Base-by-base conservation (phyloP, 2,329 filamentous ascomycete species). In the Calcarisporium arbuscula region DNA sequence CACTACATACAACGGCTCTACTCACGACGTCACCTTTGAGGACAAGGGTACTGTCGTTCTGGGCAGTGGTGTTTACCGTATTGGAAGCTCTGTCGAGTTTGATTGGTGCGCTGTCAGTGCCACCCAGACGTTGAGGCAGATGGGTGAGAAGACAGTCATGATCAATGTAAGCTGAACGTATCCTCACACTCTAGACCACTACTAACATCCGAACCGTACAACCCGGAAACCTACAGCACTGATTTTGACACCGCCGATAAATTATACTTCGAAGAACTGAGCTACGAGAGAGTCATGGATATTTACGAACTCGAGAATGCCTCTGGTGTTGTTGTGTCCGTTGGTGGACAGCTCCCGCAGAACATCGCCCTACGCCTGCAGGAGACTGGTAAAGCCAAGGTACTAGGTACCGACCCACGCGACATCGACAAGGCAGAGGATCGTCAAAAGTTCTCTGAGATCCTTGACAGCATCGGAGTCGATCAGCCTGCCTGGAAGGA, bases 401-500 rank as follows among this genome's bases (percentile, higher is more conserved):
- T 98, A 35, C 79, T 98, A 7, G 92, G 92, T 50, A 98, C 92
- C 1, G 77, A 96, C 52, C 92, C 92, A 23, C 74, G 80, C 53
- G 87, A 96, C 54, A 98, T 98, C 47, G 92, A 98, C 74, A 94
- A 89, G 69, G 92, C 92, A 30, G 92, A 98, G 65, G 89, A 98
- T 60, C 80, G 92, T 56, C 89, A 96, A 62, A 96, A 98, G 64
- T 98, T 98, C 71, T 95, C 90, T 16, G 84, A 89, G 53, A 96
- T 96, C 45, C 74, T 98, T 29, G 92, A 98, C 61, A 94, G 85
- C 60, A 95, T 96, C 50, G 90, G 89, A 40, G 80, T 98, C 36
- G 90, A 96, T 58, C 92, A 98, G 65, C 92, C 92, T 22, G 88
- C 87, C 8, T 98, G 92, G 92, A 95, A 94, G 64, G 92, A 98